Base-by-base conservation (phyloP, 352 stramenopile species). In the Globisporangium camurandrum region DNA sequence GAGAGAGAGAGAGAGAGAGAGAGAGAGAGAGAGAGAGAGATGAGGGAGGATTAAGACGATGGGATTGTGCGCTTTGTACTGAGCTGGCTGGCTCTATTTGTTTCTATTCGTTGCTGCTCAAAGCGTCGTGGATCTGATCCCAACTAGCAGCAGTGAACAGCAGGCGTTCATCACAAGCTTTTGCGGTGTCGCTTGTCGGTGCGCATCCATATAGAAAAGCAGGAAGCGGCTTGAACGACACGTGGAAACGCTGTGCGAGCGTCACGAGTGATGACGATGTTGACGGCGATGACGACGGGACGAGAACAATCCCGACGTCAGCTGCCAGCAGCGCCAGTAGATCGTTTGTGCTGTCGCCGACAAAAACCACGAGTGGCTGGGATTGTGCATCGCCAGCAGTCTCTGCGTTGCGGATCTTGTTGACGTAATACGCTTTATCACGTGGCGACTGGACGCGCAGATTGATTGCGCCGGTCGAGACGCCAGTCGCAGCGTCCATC, bases 281-380 rank as follows among this genome's bases (percentile, higher is more conserved):
- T 57, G 10, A 31, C 14, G 49, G 22, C 34, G 62, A n/a, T n/a
- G n/a, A n/a, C n/a, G n/a, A n/a, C n/a, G 48, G 47, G 2, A 34
- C 16, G 2, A 88, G 43, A 33, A 56, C 71, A 47, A 88, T 56
- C 4, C 74, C 79, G 8, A 88, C 62, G 54, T 91, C 76, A 20
- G 76, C 79, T 24, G 74, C 58, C 19, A 84, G 37, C 61, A 88
- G 59, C 12, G 72, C 76, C 12, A 87, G 48, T 24, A 88, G 30
- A 54, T 91, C 79, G 37, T 77, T 88, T 0, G 62, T 64, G 39
- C 76, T 86, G 41, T 91, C 79, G 9, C 79, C 79, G 20, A 91
- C 59, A 48, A 76, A 91, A n/a, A 86, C 49, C 2, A 75, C 24
- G 0, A 54, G 47, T 0, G 37, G 37, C 5, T 17, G 3, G 37